Percentiles rank a stretch among this genome's conserved stretches.
Conservation (phyloP, 257 asterid genomes). For the Pogostemon cablin region DNA sequence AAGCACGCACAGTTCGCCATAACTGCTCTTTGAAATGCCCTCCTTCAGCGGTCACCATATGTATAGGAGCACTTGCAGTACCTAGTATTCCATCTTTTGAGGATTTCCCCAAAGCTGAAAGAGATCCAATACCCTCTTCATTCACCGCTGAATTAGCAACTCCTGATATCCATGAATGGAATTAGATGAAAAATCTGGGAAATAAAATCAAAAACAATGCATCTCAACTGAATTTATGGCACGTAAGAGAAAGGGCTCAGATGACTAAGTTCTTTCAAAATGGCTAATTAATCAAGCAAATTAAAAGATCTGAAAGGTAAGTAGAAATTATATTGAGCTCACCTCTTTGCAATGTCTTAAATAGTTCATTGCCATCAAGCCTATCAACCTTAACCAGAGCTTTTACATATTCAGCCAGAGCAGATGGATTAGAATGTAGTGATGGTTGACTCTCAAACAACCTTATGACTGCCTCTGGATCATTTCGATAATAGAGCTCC, state of each 20-base stretch:
- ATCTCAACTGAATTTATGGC: background rate
- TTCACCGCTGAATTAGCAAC: constrained; percentile 50
- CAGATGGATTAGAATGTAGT: constrained; percentile 72
- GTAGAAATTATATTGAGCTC: constrained; percentile 14
- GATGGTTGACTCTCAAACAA: constrained; percentile 81
- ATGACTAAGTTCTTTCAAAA: background rate
- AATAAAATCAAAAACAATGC: background rate
- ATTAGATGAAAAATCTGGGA: background rate
- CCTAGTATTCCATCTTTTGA: constrained; percentile 82
- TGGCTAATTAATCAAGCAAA: background rate
- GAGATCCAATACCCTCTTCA: constrained; percentile 63
- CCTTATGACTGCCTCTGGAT: constrained; percentile 81
- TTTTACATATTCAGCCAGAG: constrained; percentile 86
- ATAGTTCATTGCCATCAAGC: constrained; percentile 82
- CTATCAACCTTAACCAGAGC: constrained; percentile 84
- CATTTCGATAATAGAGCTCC: constrained; percentile 67
- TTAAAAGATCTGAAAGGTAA: background rate
- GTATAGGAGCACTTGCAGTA: constrained; percentile 86
- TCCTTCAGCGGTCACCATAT: constrained; percentile 89
- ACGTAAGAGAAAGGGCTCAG: background rate
- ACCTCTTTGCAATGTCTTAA: constrained; percentile 84
- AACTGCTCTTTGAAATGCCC: constrained; percentile 84
- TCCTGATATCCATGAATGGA: constrained; percentile 54
- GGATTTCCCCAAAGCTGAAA: constrained; percentile 69
- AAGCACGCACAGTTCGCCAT: constrained; percentile 88